These are phyloP conservation scores for Amanita rubescens DNA, from an alignment of 768 basidiomycete genomes.

Conservation along the genomic window DNA sequence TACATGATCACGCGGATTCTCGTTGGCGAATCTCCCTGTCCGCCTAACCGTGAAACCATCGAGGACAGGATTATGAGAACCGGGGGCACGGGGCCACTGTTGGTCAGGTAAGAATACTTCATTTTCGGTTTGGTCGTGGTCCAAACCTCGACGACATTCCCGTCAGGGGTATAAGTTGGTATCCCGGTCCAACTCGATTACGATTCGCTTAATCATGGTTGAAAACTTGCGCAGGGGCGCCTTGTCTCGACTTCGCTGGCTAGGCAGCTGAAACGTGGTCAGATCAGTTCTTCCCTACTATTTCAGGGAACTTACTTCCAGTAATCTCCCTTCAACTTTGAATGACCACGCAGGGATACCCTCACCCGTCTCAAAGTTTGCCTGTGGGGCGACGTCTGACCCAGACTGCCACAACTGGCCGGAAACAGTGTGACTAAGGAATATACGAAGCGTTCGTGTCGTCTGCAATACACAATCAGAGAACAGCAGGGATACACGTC, in stretches of 20 bases:
- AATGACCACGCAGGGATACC: constrained; percentile 88
- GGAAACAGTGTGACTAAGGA: constrained; percentile 82
- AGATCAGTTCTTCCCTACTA: background rate
- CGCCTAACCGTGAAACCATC: constrained; percentile 86
- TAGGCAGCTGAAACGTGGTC: constrained; percentile 36
- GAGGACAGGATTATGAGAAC: constrained; percentile 49
- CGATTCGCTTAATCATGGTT: constrained; percentile 73
- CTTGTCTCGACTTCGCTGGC: constrained; percentile 59
- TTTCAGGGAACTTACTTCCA: constrained; percentile 51
- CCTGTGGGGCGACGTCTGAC: constrained; percentile 31
- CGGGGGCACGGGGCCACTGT: constrained; percentile 59
- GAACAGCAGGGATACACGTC: background rate
- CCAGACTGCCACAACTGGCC: constrained; percentile 80
- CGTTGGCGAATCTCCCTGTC: constrained; percentile 70
- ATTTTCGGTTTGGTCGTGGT: background rate
- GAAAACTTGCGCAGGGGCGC: constrained; percentile 71
- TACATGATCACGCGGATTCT: constrained; percentile 80
- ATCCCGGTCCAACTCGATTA: constrained; percentile 85
- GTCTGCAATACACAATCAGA: constrained; percentile 38
- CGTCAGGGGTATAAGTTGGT: constrained; percentile 71
- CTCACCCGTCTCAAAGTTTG: constrained; percentile 74
- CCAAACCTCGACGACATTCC: constrained; percentile 83
- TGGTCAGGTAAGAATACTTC: background rate
- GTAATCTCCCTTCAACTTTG: constrained; percentile 78
- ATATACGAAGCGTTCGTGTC: constrained; percentile 76